Conservation (phyloP, 1,139 yeast species). For the Hansenula anomala region DNA sequence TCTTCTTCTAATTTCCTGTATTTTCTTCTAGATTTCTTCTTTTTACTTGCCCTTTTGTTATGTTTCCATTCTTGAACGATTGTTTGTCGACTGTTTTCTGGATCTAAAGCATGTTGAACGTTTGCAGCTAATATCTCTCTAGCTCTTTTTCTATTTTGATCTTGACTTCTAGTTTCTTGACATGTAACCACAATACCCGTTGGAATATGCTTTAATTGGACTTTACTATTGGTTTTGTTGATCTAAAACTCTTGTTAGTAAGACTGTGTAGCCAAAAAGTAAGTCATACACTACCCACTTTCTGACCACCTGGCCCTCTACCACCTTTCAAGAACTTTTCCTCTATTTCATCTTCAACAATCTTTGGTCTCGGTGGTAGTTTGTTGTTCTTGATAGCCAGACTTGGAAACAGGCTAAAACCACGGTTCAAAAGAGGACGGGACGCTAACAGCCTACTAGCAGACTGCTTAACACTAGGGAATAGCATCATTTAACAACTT, state of each 20-base stretch:
- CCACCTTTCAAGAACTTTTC: conserved; percentile 92
- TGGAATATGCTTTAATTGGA: conserved; percentile 80
- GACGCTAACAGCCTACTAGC: too few relatives aligned
- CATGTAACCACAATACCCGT: conserved; percentile 86
- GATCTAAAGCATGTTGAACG: conserved; percentile 55
- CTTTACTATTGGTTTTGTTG: conserved; percentile 91
- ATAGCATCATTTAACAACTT: too few relatives aligned
- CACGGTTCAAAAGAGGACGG: not conserved
- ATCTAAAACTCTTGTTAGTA: conserved; percentile 31
- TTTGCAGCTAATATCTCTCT: conserved; percentile 76
- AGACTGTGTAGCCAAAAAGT: not conserved
- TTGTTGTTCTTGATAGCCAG: conserved; percentile 30
- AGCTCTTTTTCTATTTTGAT: conserved; percentile 79
- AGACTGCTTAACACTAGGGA: too few relatives aligned
- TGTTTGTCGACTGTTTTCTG: conserved; percentile 50
- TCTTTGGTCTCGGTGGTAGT: conserved; percentile 80
- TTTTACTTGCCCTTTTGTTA: conserved; percentile 36
- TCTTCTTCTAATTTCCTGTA: conserved; percentile 48
- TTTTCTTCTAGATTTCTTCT: conserved; percentile 43
- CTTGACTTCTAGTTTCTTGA: conserved; percentile 85
- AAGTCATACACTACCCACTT: conserved; percentile 10
- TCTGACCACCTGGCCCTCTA: conserved; percentile 93
- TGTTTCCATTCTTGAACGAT: conserved; percentile 43
- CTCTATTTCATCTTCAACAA: conserved; percentile 58
- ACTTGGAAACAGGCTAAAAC: not conserved